Conservation (phyloP, 441 rosid genomes). For the Breynia disticha region DNA sequence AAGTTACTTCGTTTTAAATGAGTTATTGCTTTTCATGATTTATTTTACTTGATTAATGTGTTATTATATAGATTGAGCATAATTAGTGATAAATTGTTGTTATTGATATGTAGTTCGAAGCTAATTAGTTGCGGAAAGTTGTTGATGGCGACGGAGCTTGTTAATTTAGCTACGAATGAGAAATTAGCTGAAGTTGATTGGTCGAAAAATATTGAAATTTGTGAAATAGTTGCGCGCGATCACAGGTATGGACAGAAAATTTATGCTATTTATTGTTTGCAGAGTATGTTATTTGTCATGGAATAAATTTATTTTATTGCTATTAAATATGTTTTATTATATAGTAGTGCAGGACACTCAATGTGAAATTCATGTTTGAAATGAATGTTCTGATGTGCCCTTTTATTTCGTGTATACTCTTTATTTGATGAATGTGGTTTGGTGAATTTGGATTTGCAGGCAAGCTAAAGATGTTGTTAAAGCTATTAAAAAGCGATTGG, state of each 20-base stretch:
- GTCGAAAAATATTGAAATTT: conserved; percentile 81
- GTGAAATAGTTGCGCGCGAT: conserved; percentile 74
- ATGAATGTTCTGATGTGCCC: neutral
- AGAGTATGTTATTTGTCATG: no score
- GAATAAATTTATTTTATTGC: no score
- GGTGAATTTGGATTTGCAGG: conserved; percentile 33
- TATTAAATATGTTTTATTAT: no score
- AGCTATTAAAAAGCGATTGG: conserved; percentile 81
- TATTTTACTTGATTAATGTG: no score
- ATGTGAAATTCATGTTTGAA: neutral
- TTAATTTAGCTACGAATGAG: conserved; percentile 71
- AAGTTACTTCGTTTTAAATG: no score
- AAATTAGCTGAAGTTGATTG: conserved; percentile 82
- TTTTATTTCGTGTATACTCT: neutral
- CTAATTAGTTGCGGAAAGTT: neutral
- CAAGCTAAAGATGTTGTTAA: conserved; percentile 76
- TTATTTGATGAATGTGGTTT: conserved; percentile 10
- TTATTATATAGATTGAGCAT: no score
- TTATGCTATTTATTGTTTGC: no score
- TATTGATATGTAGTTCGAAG: neutral
- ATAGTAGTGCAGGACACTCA: neutral
- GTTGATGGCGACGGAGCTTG: conserved; percentile 81
- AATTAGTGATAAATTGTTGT: neutral
- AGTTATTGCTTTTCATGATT: no score
- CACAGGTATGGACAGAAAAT: conserved; percentile 37